Percentiles rank a stretch among this genome's conserved stretches.
Conservation (phyloP, 441 rosid species). For the Gossypium laxum region DNA sequence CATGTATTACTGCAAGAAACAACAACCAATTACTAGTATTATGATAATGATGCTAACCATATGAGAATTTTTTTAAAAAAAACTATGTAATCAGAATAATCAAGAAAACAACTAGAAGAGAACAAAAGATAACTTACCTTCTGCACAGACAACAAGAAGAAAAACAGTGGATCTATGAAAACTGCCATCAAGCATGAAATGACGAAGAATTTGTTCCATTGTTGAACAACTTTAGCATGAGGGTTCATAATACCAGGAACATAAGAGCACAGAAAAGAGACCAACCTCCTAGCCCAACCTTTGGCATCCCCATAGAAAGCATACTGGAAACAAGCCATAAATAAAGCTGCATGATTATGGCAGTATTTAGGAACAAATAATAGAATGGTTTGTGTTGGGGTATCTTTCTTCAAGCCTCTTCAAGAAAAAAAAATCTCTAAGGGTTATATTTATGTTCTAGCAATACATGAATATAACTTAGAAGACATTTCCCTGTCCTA, state of each 20-base stretch:
- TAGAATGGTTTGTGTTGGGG: not conserved
- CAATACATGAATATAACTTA: not conserved
- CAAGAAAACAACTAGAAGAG: not conserved
- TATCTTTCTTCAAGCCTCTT: not conserved
- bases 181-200: constrained; percentile 65
- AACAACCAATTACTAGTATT: not conserved
- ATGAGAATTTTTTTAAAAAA: not conserved
- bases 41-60: not conserved
- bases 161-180: constrained; percentile 72
- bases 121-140: constrained; percentile 28
- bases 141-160: constrained; percentile 45
- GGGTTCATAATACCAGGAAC: constrained; percentile 78
- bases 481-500: not conserved
- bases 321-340: constrained; percentile 34
- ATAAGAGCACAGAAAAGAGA: constrained; percentile 27
- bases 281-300: constrained; percentile 60
- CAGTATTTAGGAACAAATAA: not conserved
- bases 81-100: not conserved
- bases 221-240: constrained; percentile 52
- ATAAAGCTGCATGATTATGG: constrained; percentile 12
- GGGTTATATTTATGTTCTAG: not conserved
- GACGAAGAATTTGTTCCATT: constrained; percentile 62
- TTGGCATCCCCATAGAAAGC: constrained; percentile 66
- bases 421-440: not conserved
- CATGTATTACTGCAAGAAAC: not conserved